A percentile compares a stretch with the other conserved stretches of the same genome.
These are phyloP conservation scores for Cyclocybe aegerita DNA, from an alignment of 768 basidiomycete genomes.

Conservation along the genomic window DNA sequence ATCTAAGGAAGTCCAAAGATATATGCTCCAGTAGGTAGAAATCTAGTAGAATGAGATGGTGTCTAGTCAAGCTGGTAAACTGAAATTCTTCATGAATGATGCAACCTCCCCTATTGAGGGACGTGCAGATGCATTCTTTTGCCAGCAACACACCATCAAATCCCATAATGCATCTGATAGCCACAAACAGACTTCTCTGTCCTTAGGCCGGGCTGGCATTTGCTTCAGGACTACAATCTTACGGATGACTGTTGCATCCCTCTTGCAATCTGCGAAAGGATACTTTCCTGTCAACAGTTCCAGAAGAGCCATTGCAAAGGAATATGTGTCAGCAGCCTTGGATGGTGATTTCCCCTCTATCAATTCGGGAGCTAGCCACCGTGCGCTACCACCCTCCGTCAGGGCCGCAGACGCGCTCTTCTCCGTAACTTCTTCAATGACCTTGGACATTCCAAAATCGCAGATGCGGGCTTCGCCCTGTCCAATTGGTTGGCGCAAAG, in stretches of 20 bases:
- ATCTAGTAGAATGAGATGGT: too few relatives aligned
- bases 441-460: slow-evolving; percentile 65
- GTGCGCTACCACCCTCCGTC: slow-evolving; percentile 46
- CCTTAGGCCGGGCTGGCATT: slow-evolving; percentile 43
- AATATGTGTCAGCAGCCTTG: slow-evolving; percentile 52
- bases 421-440: slow-evolving; percentile 58
- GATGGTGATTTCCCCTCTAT: slow-evolving; percentile 47
- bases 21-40: too few relatives aligned
- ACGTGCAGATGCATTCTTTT: slow-evolving; percentile 31
- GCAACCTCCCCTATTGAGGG: slow-evolving; percentile 42
- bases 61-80: slow-evolving; percentile 1
- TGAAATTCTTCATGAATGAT: slow-evolving; percentile 18
- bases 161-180: slow-evolving; percentile 49
- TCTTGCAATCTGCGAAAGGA: slow-evolving; percentile 50
- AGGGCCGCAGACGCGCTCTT: slow-evolving; percentile 44
- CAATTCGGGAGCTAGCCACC: slow-evolving; percentile 66
- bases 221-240: slow-evolving; percentile 37
- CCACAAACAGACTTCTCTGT: slow-evolving; percentile 28
- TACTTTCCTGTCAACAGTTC: slow-evolving; percentile 54
- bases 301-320: slow-evolving; percentile 59
- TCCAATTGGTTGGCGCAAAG: slow-evolving; percentile 1
- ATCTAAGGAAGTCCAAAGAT: too few relatives aligned
- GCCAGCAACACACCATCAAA: slow-evolving; percentile 49
- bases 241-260: slow-evolving; percentile 50
- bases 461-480: slow-evolving; percentile 57